Conservation (phyloP, 2,329 filamentous ascomycete species). For the Knoxdaviesia proteae region DNA sequence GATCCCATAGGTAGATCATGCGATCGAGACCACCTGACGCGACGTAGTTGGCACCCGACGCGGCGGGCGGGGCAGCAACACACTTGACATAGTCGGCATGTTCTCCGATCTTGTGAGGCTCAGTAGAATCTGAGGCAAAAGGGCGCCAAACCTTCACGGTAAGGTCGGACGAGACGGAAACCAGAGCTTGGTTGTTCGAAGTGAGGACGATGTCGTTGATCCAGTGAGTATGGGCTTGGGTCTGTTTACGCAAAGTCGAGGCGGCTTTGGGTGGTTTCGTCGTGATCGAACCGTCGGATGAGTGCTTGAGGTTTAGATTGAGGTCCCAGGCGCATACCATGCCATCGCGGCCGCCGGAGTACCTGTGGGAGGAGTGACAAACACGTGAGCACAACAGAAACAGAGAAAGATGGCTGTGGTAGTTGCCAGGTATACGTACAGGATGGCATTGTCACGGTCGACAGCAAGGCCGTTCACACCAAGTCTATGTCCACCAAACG, state of each 20-base stretch:
- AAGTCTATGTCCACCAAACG: slow-evolving; percentile 63
- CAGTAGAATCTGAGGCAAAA: slow-evolving; percentile 30
- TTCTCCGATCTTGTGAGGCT: slow-evolving; percentile 55
- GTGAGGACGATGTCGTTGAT: slow-evolving; percentile 80
- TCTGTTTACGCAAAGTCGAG: slow-evolving; percentile 39
- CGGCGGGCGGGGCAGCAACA: slow-evolving; percentile 49
- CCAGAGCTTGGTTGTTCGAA: slow-evolving; percentile 55
- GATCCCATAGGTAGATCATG: slow-evolving; percentile 82
- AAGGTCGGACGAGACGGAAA: slow-evolving; percentile 84
- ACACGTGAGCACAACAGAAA: too few relatives aligned
- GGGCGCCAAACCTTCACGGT: slow-evolving; percentile 88
- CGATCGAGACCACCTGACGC: slow-evolving; percentile 86
- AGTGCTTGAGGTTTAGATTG: slow-evolving; percentile 39
- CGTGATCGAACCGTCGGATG: slow-evolving; percentile 8
- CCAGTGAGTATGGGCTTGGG: slow-evolving; percentile 78
- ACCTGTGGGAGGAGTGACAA: slow-evolving; percentile 29
- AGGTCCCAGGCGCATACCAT: slow-evolving; percentile 93
- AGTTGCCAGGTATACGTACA: slow-evolving; percentile 36
- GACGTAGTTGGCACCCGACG: slow-evolving; percentile 57
- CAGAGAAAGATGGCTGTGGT: slow-evolving; percentile 7
- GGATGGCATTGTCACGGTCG: slow-evolving; percentile 60
- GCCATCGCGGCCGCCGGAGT: slow-evolving; percentile 88
- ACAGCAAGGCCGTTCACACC: slow-evolving; percentile 90
- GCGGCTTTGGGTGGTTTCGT: slow-evolving; percentile 17
- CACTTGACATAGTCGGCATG: slow-evolving; percentile 96